These are phyloP conservation scores for Cladosporium oxysporum DNA, from an alignment of 2,329 filamentous ascomycete genomes.

Conservation along the genomic window DNA sequence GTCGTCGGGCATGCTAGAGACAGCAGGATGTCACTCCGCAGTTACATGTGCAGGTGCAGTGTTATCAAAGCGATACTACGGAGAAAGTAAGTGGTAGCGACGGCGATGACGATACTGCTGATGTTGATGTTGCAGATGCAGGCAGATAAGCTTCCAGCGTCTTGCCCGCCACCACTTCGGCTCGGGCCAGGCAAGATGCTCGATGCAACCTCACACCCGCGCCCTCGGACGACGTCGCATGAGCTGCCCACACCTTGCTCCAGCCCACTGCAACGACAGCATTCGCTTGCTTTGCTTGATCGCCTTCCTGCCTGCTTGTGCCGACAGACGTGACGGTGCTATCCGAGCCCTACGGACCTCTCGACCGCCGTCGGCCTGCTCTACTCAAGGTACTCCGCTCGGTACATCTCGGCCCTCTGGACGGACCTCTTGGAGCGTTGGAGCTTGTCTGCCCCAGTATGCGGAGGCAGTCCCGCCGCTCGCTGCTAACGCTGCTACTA, in stretches of 20 bases:
- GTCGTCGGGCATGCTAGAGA: not conserved
- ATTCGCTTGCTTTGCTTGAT: constrained; percentile 5
- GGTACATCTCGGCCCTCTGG: not conserved
- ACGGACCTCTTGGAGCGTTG: not conserved
- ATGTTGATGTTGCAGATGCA: not conserved
- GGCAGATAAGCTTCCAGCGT: not conserved
- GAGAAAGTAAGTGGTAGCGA: not conserved
- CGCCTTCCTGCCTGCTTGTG: not conserved
- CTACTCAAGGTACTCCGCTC: not conserved
- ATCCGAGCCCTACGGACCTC: constrained; percentile 8
- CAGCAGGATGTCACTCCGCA: not conserved
- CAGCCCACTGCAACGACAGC: constrained; percentile 20
- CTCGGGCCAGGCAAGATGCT: not conserved
- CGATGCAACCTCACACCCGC: constrained; percentile 15
- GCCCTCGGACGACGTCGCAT: constrained; percentile 25
- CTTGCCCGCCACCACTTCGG: constrained; percentile 2
- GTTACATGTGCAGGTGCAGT: constrained; percentile 1
- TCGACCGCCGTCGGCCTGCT: not conserved
- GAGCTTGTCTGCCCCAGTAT: constrained; percentile 4
- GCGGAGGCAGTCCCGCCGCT: constrained; percentile 17
- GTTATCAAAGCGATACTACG: too few species aligned
- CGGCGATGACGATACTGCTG: not conserved
- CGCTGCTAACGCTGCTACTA: not conserved
- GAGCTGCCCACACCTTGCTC: constrained; percentile 12
- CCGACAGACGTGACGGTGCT: constrained; percentile 15